phyloP scores from a whole-genome alignment of 2,329 filamentous ascomycete genomes.

The Botrytis medusae region DNA sequence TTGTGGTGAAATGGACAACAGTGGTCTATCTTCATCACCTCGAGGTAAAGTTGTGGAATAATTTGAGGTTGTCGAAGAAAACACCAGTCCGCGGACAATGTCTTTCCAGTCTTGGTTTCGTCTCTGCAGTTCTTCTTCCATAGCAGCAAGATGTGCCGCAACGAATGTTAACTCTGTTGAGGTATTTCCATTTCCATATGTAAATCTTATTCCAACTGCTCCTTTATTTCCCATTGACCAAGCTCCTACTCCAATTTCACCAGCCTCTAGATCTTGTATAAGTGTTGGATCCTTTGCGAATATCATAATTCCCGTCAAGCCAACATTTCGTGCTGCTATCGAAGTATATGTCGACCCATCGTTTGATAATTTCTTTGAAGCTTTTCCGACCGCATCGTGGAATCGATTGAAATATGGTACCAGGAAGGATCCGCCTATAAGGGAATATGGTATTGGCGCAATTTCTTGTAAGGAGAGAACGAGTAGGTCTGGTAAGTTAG shows the following conservation, averaged over 20 bases:
- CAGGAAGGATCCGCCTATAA: slow-evolving; percentile 80
- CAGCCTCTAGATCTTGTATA: slow-evolving; percentile 68
- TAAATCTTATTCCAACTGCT: slow-evolving; percentile 75
- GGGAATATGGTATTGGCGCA: slow-evolving; percentile 78
- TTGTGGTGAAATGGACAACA: slow-evolving; percentile 43
- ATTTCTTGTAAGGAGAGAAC: slow-evolving; percentile 81
- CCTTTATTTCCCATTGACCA: slow-evolving; percentile 96
- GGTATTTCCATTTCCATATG: slow-evolving; percentile 48
- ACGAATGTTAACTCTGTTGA: slow-evolving; percentile 77
- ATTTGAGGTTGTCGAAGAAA: slow-evolving; percentile 50
- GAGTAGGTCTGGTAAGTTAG: slow-evolving; percentile 64
- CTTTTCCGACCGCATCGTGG: slow-evolving; percentile 68
- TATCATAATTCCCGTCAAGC: slow-evolving; percentile 87
- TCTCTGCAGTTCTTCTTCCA: slow-evolving; percentile 73
- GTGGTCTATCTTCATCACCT: slow-evolving; percentile 46
- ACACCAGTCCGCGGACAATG: slow-evolving; percentile 78
- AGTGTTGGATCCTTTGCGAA: slow-evolving; percentile 67
- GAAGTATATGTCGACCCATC: slow-evolving; percentile 58
- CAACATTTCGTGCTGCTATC: slow-evolving; percentile 70
- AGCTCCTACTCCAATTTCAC: slow-evolving; percentile 79
- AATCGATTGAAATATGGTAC: slow-evolving; percentile 73
- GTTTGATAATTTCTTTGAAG: slow-evolving; percentile 47
- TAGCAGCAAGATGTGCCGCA: slow-evolving; percentile 82
- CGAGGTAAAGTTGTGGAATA: slow-evolving; percentile 25
- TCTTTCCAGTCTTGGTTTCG: slow-evolving; percentile 87